These are phyloP conservation scores for Inonotus hispidus DNA, from an alignment of 1,284 basidiomycete species.

Conservation along the genomic window DNA sequence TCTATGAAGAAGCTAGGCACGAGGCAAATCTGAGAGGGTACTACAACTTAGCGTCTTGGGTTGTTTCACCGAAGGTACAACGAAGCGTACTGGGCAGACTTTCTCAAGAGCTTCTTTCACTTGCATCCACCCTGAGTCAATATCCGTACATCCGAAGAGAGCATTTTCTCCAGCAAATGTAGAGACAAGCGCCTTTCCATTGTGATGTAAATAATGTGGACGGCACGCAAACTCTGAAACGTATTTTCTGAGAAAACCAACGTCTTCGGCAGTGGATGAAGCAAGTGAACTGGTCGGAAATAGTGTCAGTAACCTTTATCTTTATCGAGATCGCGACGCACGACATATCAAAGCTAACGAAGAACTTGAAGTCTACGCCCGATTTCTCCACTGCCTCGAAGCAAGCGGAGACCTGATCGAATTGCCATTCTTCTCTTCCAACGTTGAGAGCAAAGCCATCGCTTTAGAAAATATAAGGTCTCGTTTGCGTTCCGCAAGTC, in stretches of 20 bases:
- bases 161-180: conserved; percentile 77
- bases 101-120: conserved; percentile 8
- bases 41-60: neutral
- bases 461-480: neutral
- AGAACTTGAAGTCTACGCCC: conserved; percentile 65
- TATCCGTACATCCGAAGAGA: conserved; percentile 55
- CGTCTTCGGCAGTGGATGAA: conserved; percentile 50
- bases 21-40: conserved; percentile 37
- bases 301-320: conserved; percentile 5
- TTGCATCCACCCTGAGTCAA: conserved; percentile 46
- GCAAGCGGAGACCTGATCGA: conserved; percentile 43
- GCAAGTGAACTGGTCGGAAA: conserved; percentile 34
- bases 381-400: conserved; percentile 38
- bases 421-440: conserved; percentile 63
- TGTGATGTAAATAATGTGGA: conserved; percentile 50
- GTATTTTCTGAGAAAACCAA: conserved; percentile 48
- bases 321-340: conserved; percentile 28
- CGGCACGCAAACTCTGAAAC: conserved; percentile 52
- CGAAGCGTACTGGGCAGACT: conserved; percentile 8
- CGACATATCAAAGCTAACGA: conserved; percentile 79
- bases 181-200: conserved; percentile 55
- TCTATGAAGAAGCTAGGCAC: conserved; percentile 64
- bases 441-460: conserved; percentile 68
- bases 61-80: conserved; percentile 18
- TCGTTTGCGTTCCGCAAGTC: neutral